Conservation (phyloP, 192 early-diverging fungal species). For the Podila epicladia region DNA sequence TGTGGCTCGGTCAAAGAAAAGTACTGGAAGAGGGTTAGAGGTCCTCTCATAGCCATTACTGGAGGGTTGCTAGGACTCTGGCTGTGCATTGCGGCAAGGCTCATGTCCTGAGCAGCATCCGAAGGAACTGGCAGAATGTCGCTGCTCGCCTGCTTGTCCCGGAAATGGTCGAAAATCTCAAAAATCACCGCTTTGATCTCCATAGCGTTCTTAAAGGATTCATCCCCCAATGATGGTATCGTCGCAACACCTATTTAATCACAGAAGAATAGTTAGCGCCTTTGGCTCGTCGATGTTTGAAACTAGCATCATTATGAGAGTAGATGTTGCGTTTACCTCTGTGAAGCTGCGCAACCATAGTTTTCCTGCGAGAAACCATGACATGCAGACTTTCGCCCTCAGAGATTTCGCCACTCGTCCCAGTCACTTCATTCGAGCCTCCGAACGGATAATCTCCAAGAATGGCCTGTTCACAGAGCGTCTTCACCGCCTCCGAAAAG, state of each 20-base stretch:
- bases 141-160: constrained; percentile 26
- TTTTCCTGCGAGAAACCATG: constrained; percentile 54
- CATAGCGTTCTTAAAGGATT: constrained; percentile 46
- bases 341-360: constrained; percentile 46
- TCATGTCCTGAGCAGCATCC: constrained; percentile 43
- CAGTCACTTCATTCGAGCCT: constrained; percentile 54
- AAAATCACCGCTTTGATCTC: constrained; percentile 45
- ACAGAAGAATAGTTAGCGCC: constrained; percentile 1
- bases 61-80: constrained; percentile 56
- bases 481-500: constrained; percentile 50
- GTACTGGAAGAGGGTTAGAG: constrained; percentile 29
- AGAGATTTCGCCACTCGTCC: constrained; percentile 56
- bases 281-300: background rate
- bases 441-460: constrained; percentile 65
- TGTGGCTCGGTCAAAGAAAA: constrained; percentile 51
- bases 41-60: constrained; percentile 49
- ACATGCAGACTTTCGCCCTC: constrained; percentile 60
- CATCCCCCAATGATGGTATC: constrained; percentile 32
- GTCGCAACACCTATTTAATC: constrained; percentile 29
- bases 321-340: constrained; percentile 45
- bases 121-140: constrained; percentile 42
- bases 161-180: constrained; percentile 37
- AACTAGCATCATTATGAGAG: background rate
- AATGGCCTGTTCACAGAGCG: constrained; percentile 60
- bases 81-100: constrained; percentile 43